Evolutionary conservation across 257 asterid genomes (phyloP), one percentile per base, ranked within the genome.

Genomic region (Gentiana dahurica): DNA sequence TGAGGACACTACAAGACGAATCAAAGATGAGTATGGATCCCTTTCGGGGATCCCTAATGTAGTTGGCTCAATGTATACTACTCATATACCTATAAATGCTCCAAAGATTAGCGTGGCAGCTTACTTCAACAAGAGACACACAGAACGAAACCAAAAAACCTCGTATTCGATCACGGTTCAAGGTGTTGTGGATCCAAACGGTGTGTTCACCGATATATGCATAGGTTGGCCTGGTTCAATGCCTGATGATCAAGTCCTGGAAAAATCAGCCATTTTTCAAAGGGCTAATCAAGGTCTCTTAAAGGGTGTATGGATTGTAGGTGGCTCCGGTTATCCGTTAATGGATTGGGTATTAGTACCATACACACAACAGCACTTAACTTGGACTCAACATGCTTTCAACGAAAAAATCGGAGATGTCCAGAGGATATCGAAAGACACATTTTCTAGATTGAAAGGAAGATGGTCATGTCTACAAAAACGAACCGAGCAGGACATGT

Each of bases 331-430:
- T 1, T 82, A 81, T 54, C 96, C 98, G 3, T 54, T 91, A 8
- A 81, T 65, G 89, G 98, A 91, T 60, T 87, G 98, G 98, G 81
- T 84, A 2, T 59, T 91, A n/a, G 98, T 87, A n/a, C 98, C 98
- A 6, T 91, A 87, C 44, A 59, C 82, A 0, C 91, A 91, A 60
- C 96, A 74, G 65, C 78, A 87, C 15, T 49, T 84, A 66, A 90
- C 96, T 0, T 91, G 98, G 98, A 79, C 98, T 3, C 95, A 84
- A 12, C 96, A 87, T 35, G 98, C 95, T 3, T 87, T 87, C 51
- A 87, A 91, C 36, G 96, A 87, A 82, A 87, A 82, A 50, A 72
- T 83, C 8, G 89, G 81, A 35, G 95, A 82, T 12, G 24, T 84
- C 7, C 79, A 76, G 24, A 60, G 68, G 10, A 69, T 87, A 1